Base-by-base conservation (phyloP, 805 yeast species). In the Komagataella pastoris region DNA sequence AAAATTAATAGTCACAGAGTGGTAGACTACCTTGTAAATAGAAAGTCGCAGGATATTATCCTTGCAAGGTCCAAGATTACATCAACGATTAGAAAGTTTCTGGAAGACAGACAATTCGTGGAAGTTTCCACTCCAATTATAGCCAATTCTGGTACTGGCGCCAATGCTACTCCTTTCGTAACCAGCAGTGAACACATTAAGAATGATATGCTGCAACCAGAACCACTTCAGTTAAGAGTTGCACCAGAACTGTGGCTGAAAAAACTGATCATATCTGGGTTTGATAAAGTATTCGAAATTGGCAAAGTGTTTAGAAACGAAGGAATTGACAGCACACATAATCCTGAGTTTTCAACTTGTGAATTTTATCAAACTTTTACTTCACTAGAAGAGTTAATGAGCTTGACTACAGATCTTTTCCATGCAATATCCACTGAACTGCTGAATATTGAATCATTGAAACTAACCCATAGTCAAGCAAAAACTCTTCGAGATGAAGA, bases 201-300 rank as follows among this genome's bases (percentile, higher is more conserved):
- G 23, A 69, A 67, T 17, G 60, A 57, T 2, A 57, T 53, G 44
- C 61, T 53, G 8, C 52, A 55, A 7, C 54, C 55, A 2, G 50
- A 59, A 1, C 67, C 69, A 10, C 65, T 88, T 7, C 82, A 78
- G 51, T 65, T 93, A 47, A 69, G 99, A 47, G 91, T 93, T 2
- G 97, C 99, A 0, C 99, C 99, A 0, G 99, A 91, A 61, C 68
- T 93, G 44, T 93, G 97, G 97, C 74, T 93, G 52, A 93, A 93
- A 61, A 76, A 85, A 56, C 67, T 93, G 50, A 77, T 89, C 2
- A 80, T 91, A 40, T 75, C 87, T 6, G 99, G 99, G 1, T 80
- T 90, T 59, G 95, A 90, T 57, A 80, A 77, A 57, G 83, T 93
- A 2, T 93, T 79, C 65, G 98, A 93, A 61, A 78, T 93, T 51